Conservation (phyloP, 2,329 filamentous ascomycete genomes). For the Colletotrichum tamarilloi region DNA sequence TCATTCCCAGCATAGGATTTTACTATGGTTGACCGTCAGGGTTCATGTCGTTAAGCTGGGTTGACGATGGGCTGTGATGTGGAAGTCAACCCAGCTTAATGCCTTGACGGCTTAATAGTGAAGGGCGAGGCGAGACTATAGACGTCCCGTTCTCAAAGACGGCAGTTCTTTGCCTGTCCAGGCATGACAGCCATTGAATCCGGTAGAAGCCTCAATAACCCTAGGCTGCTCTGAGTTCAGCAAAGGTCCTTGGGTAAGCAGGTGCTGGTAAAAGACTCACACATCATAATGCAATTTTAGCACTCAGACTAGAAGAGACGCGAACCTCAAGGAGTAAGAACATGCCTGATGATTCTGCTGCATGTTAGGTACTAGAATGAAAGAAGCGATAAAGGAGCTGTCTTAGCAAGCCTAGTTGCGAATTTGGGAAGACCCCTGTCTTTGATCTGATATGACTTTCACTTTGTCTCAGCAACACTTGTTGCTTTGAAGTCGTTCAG, state of each 20-base stretch:
- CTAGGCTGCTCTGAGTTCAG: neutral
- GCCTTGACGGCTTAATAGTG: neutral
- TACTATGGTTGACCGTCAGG: neutral
- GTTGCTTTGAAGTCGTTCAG: neutral
- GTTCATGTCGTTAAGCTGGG: neutral
- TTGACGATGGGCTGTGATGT: neutral
- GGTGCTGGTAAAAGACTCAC: neutral
- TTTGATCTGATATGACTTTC: neutral
- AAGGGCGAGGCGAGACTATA: neutral
- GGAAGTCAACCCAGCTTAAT: conserved; percentile 1
- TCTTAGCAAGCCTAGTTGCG: neutral
- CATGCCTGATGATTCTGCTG: neutral
- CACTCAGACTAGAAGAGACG: neutral
- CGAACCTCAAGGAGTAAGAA: neutral
- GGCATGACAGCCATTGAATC: neutral
- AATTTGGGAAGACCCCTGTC: conserved; percentile 13
- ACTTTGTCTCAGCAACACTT: conserved; percentile 2
- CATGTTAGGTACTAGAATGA: neutral
- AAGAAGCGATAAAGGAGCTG: neutral
- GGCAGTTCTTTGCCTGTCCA: neutral
- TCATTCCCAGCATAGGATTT: neutral
- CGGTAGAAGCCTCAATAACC: neutral
- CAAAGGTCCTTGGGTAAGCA: neutral
- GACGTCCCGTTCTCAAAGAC: neutral
- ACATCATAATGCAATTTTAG: neutral